Base-by-base conservation (phyloP, 225 moss, liverwort and hornwort genomes). In the Bryoerythrophyllum caledonicum region DNA sequence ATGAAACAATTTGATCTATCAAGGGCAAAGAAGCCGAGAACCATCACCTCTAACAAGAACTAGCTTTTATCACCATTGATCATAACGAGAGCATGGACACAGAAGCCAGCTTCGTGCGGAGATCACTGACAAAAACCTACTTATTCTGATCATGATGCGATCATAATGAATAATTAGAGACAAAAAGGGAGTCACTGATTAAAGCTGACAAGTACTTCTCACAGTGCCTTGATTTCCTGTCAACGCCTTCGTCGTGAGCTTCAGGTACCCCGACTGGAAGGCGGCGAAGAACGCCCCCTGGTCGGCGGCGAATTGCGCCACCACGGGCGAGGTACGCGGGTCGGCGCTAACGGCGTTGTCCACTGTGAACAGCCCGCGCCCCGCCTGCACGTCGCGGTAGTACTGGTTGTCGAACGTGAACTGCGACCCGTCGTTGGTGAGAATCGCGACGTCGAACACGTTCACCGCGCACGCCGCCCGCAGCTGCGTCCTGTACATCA, bases 351-450 rank as follows among this genome's bases (percentile, higher is more conserved):
- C 19, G n/a, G 67, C 21, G 20, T 84, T 73, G 55, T 95, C 94
- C 11, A 92, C 85, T 0, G 82, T 66, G 75, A 95, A 56, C 26
- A 95, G 78, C 0, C 79, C 82, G 21, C 85, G 90, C 14, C 92
- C 92, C 17, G 38, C 78, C 10, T 76, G 80, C 9, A 91, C 72
- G 72, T 91, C 87, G 20, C 75, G 68, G 81, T 72, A 94, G 60
- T 89, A 94, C 24, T 79, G 84, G 67, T 94, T 94, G 73, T 94
- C 94, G 30, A 94, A 94, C 7, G 79, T 74, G 75, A 86, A 86
- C 52, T 85, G 85, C 25, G 94, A 78, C 0, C 54, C 28, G 71
- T 81, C 90, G 66, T 81, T 92, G 12, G 86, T 83, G 49, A 94
- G 56, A 5, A 81, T 81, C 10, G 87, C 85, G 10, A 76, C 37